phyloP scores from a whole-genome alignment of 2,329 filamentous ascomycete species.

The Apiospora koreana region DNA sequence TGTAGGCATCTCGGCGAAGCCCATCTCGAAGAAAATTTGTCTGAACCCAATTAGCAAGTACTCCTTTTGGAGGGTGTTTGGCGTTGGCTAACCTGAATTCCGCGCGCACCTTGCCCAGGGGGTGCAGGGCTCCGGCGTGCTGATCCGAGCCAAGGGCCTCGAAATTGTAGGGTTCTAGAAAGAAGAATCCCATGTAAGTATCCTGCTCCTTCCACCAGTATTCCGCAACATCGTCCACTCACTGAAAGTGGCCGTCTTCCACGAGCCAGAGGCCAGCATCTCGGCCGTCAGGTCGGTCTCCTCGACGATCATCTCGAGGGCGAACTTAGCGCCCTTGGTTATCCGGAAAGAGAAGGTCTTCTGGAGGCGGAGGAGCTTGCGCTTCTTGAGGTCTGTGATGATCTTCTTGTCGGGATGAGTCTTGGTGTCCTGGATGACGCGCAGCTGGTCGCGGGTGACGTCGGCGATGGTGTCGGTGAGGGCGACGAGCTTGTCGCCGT shows the following conservation, averaged over 20 bases:
- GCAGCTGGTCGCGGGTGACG: constrained; percentile 73
- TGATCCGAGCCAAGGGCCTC: constrained; percentile 60
- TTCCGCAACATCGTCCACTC: neutral
- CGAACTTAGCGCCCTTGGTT: constrained; percentile 83
- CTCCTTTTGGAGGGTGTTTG: neutral
- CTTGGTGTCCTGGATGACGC: constrained; percentile 69
- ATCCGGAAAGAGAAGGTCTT: constrained; percentile 87
- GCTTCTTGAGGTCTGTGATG: constrained; percentile 82
- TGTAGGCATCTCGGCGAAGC: constrained; percentile 97
- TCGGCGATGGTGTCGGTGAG: constrained; percentile 62
- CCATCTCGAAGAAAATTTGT: constrained; percentile 99
- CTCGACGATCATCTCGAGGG: constrained; percentile 85
- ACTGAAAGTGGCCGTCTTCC: constrained; percentile 88
- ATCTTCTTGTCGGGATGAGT: constrained; percentile 74
- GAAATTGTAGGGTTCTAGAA: constrained; percentile 47
- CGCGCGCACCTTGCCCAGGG: constrained; percentile 89
- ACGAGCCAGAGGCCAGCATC: constrained; percentile 83
- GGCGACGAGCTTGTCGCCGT: constrained; percentile 55
- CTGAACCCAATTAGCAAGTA: neutral
- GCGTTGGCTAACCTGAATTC: constrained; percentile 67
- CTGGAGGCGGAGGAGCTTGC: constrained; percentile 81
- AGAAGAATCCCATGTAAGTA: neutral
- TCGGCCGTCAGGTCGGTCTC: constrained; percentile 94
- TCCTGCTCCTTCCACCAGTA: neutral
- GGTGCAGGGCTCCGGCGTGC: constrained; percentile 62